Base-by-base conservation (phyloP, 2,329 filamentous ascomycete species). In the Clonostachys solani region DNA sequence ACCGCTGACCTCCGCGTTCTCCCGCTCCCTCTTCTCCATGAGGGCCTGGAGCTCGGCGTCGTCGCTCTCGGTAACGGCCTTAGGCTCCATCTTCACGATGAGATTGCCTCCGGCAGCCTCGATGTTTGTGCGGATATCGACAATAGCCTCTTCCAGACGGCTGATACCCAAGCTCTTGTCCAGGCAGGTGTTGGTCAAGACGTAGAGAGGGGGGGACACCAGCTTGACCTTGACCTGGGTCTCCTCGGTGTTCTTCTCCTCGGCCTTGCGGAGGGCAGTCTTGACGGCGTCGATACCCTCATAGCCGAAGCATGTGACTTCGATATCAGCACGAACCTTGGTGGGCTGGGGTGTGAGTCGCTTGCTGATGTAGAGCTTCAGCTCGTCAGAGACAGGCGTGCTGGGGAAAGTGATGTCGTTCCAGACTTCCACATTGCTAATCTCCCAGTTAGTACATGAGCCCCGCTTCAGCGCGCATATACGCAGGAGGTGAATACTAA, bases 211-310 rank as follows among this genome's bases (percentile, higher is more conserved):
- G 40, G 94, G 94, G 23, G 91, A 95, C n/a, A 99, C 94, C 44
- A 99, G 86, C 74, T 92, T 92, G 67, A 97, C 94, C 79, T 97
- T 97, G 73, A 99, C 91, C 69, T 95, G 90, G 60, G 86, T 94
- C 47, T 96, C 91, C 47, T 84, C 77, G 13, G 91, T 96, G 80
- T 96, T 97, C 69, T 87, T 85, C 51, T 88, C 88, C 75, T 99
- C 94, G 50, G 94, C 95, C 52, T 86, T 89, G 64, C 91, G 84
- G 49, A 99, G 82, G 43, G 95, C 92, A 34, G 83, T 80, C 83
- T 99, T 99, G 69, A 99, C 90, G 40, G 95, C 94, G 64, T 99
- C 94, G 73, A 99, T 99, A 56, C 94, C 94, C 60, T 97, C 94
- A 67, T 97, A 99, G 52, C 89, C 87, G 73, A 90, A 92, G 76